Evolutionary conservation across 2,329 filamentous ascomycete species (phyloP), one percentile per base, ranked within the genome.

Genomic region (Cladosporium sp.): DNA sequence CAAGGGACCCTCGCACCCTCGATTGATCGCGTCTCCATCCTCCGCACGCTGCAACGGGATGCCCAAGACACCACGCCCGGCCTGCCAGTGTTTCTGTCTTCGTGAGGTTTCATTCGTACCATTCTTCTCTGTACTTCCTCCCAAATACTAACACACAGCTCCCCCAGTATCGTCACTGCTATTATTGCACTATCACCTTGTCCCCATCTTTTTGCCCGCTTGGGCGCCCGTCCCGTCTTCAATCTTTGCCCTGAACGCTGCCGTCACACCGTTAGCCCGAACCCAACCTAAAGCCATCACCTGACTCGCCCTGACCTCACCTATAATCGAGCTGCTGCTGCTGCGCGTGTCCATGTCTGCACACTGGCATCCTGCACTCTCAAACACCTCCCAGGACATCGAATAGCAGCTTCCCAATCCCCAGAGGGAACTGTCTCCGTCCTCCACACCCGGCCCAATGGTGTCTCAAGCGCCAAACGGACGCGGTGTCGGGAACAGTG

Each of bases 251-350:
- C 24, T 54, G 8, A 28, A 14, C 47, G 21, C 47, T n/a, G 52
- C 51, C 51, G 26, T 30, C 51, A 30, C 41, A n/a, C 52, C 52
- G 28, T 55, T 32, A 55, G 52, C 52, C 49, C 52, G 52, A 18
- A 30, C 15, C 15, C 28, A 34, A 34, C 28, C 32, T 55, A 34
- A 55, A 54, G 3, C 24, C 24, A 10, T 18, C 52, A 30, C 52
- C 52, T 55, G 52, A 55, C 52, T 34, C 52, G 52, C 32, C 52
- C 52, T 55, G 52, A 55, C 52, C 52, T 55, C 52, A 55, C 52
- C 52, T 55, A 30, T 34, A 6, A 34, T 34, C 52, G 52, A 32
- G 8, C 52, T 55, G 52, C 28, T 34, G 52, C 28, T 34, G 32
- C 32, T 30, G 52, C 52, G 28, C 28, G 30, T 34, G 52, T 55